Conservation (phyloP, 208 protist species). For the Trypanosoma melophagium region DNA sequence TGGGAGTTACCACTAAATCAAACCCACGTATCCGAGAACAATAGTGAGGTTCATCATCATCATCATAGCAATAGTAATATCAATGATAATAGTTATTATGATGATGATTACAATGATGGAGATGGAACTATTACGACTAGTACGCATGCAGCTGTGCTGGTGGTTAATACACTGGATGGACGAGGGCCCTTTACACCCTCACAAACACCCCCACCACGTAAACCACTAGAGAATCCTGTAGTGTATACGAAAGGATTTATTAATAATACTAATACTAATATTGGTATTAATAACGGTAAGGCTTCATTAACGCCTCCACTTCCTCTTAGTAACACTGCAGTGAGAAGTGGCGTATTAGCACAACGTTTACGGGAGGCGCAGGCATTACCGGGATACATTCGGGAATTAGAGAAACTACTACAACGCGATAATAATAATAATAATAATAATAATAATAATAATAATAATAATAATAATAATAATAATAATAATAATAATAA, state of each 20-base stretch:
- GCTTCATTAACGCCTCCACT: too few relatives aligned
- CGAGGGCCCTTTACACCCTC: background rate
- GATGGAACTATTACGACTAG: background rate
- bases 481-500: background rate
- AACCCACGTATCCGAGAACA: too few relatives aligned
- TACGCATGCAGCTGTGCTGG: too few relatives aligned
- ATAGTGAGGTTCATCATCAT: too few relatives aligned
- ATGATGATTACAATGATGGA: background rate
- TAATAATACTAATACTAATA: too few relatives aligned
- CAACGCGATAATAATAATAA: background rate
- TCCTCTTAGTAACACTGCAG: too few relatives aligned
- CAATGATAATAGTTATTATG: background rate
- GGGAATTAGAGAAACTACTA: background rate
- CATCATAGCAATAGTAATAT: background rate
- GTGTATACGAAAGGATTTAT: too few relatives aligned
- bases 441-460: background rate
- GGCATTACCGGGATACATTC: background rate
- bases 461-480: background rate
- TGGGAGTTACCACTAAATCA: conserved; percentile 7
- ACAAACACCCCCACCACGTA: too few relatives aligned
- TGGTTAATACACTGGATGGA: too few relatives aligned
- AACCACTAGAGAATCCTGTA: too few relatives aligned
- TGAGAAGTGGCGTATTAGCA: background rate
- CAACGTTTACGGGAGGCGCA: background rate
- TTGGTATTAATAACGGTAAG: too few relatives aligned